Conservation (phyloP, 352 stramenopile species). For the Phytophthora fragariae region DNA sequence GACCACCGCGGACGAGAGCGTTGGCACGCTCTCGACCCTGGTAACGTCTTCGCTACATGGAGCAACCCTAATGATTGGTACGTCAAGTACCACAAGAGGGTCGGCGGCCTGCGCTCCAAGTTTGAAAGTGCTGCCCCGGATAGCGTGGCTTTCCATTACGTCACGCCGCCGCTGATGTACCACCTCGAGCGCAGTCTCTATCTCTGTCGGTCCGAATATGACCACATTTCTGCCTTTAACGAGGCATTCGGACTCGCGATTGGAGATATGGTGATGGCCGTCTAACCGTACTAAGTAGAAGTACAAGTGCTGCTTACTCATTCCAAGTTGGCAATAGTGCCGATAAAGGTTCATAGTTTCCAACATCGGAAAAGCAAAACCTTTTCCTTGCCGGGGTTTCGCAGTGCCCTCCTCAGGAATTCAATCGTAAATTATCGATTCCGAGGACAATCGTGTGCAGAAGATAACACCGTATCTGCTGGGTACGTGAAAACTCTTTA, state of each 20-base stretch:
- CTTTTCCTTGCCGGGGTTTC: too few relatives aligned
- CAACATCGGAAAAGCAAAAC: too few relatives aligned
- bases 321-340: too few relatives aligned
- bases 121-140: conserved; percentile 62
- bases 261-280: conserved; percentile 38
- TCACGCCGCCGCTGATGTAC: conserved; percentile 69
- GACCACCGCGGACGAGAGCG: conserved; percentile 69
- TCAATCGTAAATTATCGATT: too few relatives aligned
- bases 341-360: too few relatives aligned
- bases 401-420: too few relatives aligned
- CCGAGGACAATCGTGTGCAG: too few relatives aligned
- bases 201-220: conserved; percentile 56
- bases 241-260: conserved; percentile 52
- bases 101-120: conserved; percentile 60
- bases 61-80: conserved; percentile 65
- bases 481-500: too few relatives aligned
- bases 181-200: conserved; percentile 77
- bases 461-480: too few relatives aligned
- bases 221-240: conserved; percentile 60
- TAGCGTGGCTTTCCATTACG: conserved; percentile 78
- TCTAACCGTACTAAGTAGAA: neutral
- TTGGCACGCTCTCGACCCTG: conserved; percentile 70
- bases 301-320: too few relatives aligned
- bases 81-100: conserved; percentile 59
- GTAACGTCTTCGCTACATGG: conserved; percentile 45